A percentile compares a stretch with the other conserved stretches of the same genome.
Conservation (phyloP, 805 yeast genomes). For the Candida arabinofermentans region DNA sequence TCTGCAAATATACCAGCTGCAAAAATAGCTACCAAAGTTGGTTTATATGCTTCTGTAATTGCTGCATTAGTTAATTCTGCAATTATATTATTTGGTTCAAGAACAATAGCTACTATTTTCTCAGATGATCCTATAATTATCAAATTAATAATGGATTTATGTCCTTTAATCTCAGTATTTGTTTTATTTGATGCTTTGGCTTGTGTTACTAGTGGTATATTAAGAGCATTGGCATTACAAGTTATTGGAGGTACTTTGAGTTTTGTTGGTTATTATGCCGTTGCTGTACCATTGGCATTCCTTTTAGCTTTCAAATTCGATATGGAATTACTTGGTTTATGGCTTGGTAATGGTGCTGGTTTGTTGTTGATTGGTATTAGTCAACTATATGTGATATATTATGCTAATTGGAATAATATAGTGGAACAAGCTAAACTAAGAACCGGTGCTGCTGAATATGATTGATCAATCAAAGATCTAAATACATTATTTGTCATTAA, state of each 20-base stretch:
- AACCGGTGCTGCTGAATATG: constrained; percentile 4
- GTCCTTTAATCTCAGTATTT: constrained; percentile 63
- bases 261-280: constrained; percentile 62
- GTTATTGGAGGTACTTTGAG: constrained; percentile 68
- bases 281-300: constrained; percentile 67
- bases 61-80: constrained; percentile 39
- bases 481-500: too few species aligned
- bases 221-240: constrained; percentile 77
- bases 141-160: constrained; percentile 44
- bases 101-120: constrained; percentile 53
- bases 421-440: constrained; percentile 28
- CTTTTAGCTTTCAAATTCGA: constrained; percentile 48
- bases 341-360: constrained; percentile 73
- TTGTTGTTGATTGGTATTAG: constrained; percentile 47
- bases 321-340: constrained; percentile 56
- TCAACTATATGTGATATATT: constrained; percentile 44
- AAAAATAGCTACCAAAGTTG: constrained; percentile 39
- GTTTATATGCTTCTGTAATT: constrained; percentile 33
- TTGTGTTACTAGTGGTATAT: constrained; percentile 65
- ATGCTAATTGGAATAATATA: constrained; percentile 51
- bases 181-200: constrained; percentile 70
- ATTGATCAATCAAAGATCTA: too few species aligned
- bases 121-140: constrained; percentile 59
- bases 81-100: constrained; percentile 42
- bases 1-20: constrained; percentile 30